Percentiles rank a stretch among this genome's conserved stretches.
Evolutionary conservation across 1,284 basidiomycete species (phyloP).

Genomic region (Cystobasidium pallidum): DNA sequence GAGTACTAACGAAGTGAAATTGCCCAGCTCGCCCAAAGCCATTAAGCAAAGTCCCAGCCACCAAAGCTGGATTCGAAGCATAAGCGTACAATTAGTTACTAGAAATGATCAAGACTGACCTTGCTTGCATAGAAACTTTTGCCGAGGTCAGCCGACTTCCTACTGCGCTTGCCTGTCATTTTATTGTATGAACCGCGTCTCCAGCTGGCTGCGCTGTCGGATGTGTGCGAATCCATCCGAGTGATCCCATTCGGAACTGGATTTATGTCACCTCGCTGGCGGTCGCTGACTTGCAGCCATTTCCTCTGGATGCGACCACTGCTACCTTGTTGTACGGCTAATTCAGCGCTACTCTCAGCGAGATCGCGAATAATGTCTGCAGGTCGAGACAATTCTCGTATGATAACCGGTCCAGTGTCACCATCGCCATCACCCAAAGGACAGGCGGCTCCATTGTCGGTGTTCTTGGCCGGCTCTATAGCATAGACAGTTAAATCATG

Average conservation of each 20-base stretch:
- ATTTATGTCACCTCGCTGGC: not conserved
- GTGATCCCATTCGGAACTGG: not conserved
- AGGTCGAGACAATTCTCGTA: conserved; percentile 18
- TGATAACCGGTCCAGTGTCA: not conserved
- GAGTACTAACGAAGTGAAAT: conserved; percentile 65
- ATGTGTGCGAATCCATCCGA: not conserved
- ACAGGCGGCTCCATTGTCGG: not conserved
- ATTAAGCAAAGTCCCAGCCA: conserved; percentile 88
- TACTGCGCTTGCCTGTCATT: not conserved
- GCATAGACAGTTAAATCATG: conserved; percentile 25
- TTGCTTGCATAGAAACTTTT: conserved; percentile 32
- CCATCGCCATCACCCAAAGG: not conserved
- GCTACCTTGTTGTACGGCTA: conserved; percentile 3
- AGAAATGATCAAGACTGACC: conserved; percentile 2
- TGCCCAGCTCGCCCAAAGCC: conserved; percentile 87
- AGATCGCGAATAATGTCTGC: conserved; percentile 17
- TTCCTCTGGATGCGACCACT: conserved; percentile 12
- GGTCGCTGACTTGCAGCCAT: conserved; percentile 15
- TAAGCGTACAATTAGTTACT: not conserved
- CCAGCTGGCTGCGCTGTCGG: not conserved
- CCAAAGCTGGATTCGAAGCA: conserved; percentile 65
- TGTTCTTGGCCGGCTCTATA: not conserved
- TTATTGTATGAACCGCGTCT: not conserved
- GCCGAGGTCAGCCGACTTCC: not conserved
- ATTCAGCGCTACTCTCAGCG: conserved; percentile 4